Conservation (phyloP, 2,329 filamentous ascomycete species). For the Fusarium aywerte region DNA sequence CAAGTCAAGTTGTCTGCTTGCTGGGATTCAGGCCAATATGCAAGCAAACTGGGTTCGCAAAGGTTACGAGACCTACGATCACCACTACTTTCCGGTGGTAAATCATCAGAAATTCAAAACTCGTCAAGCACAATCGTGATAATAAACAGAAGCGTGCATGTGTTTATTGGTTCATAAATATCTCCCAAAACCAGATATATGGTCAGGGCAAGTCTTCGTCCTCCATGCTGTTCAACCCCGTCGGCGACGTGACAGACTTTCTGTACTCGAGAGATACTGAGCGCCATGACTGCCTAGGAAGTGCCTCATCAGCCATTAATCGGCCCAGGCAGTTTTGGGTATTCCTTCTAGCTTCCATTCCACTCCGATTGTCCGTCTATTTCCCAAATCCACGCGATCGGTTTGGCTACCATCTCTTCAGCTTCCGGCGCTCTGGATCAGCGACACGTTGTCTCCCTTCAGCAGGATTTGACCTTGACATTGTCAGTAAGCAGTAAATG, state of each 20-base stretch:
- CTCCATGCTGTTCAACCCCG: conserved; percentile 17
- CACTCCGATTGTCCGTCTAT: conserved; percentile 6
- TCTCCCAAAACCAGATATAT: conserved; percentile 16
- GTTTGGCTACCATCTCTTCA: conserved; percentile 29
- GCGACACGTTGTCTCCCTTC: conserved; percentile 87
- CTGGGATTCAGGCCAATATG: not conserved
- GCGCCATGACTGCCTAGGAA: conserved; percentile 23
- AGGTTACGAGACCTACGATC: not conserved
- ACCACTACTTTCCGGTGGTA: not conserved
- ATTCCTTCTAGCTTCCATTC: conserved; percentile 28
- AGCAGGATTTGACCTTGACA: conserved; percentile 81
- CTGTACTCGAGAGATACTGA: conserved; percentile 16
- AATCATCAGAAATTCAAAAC: not conserved
- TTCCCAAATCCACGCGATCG: conserved; percentile 5
- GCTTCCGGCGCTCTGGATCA: conserved; percentile 71
- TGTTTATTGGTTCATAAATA: conserved; percentile 29
- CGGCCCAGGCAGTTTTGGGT: conserved; percentile 31
- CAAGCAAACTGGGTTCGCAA: not conserved
- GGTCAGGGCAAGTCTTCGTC: conserved; percentile 14
- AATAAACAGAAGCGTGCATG: conserved; percentile 5
- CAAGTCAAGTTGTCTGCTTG: not conserved
- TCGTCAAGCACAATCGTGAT: not conserved
- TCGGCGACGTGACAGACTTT: conserved; percentile 8
- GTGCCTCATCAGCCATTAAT: conserved; percentile 27
- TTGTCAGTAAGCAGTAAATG: conserved; percentile 2